Conservation (phyloP, 768 basidiomycete genomes). For the Mycena rebaudengoi region DNA sequence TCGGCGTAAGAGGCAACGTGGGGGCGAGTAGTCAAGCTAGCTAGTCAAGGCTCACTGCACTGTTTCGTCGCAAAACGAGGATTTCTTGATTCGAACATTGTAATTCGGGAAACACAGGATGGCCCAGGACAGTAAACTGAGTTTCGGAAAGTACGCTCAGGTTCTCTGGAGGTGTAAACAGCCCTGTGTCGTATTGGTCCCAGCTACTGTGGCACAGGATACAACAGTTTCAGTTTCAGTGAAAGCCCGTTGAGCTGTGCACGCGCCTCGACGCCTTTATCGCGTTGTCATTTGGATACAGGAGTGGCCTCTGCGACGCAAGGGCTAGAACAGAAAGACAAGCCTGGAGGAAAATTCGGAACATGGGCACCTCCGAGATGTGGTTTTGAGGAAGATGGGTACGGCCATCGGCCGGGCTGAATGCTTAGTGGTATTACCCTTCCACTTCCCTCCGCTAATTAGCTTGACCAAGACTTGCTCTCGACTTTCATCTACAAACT, state of each 20-base stretch:
- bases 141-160: conserved; percentile 30
- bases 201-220: background rate
- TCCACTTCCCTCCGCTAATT: no score
- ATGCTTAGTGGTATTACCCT: no score
- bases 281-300: background rate
- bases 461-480: no score
- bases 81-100: conserved; percentile 49
- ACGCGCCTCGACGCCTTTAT: background rate
- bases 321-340: background rate
- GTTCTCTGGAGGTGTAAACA: conserved; percentile 17
- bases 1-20: background rate
- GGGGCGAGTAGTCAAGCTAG: background rate
- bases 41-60: conserved; percentile 43
- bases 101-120: conserved; percentile 55
- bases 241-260: background rate
- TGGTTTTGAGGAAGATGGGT: no score
- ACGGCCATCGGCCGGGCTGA: no score
- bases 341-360: background rate
- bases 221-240: background rate
- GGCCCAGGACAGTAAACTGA: conserved; percentile 48
- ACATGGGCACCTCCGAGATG: no score
- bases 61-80: conserved; percentile 47
- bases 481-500: no score
- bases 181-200: conserved; percentile 15
- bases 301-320: background rate